Percentiles rank a stretch among this genome's conserved stretches.
These are phyloP conservation scores for Yarrowia galli DNA, from an alignment of 1,139 yeast species.

Conservation along the genomic window DNA sequence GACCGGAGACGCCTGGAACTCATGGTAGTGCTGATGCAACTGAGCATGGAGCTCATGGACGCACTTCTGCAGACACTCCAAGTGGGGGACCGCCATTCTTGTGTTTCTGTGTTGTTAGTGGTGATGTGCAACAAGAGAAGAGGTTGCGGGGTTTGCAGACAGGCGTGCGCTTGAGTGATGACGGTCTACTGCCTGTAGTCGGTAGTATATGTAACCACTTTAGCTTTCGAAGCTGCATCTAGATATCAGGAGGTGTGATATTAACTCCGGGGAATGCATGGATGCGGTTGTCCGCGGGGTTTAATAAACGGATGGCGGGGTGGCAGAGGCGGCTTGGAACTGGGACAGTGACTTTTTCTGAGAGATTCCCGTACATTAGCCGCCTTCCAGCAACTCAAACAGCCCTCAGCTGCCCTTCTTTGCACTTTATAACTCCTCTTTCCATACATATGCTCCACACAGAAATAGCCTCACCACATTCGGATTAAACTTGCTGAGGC, in stretches of 20 bases:
- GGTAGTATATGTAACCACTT: conserved; percentile 1
- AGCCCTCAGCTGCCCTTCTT: neutral
- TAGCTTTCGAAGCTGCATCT: conserved; percentile 30
- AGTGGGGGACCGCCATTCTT: conserved; percentile 19
- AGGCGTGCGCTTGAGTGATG: neutral
- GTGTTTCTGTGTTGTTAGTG: neutral
- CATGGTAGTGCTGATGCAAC: conserved; percentile 31
- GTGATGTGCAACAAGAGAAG: neutral
- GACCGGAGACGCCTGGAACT: conserved; percentile 37
- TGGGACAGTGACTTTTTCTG: neutral
- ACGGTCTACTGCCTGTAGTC: conserved; percentile 3
- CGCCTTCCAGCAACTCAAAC: neutral
- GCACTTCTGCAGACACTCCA: conserved; percentile 26
- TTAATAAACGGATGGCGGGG: neutral
- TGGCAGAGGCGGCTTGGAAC: neutral
- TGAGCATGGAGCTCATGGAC: conserved; percentile 30
- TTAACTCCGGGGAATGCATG: conserved; percentile 34
- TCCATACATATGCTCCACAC: neutral
- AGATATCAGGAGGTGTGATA: conserved; percentile 26
- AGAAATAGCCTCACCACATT: conserved; percentile 8
- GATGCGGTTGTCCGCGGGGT: conserved; percentile 17
- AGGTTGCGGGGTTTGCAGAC: neutral
- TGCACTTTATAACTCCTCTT: neutral
- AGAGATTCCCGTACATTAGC: neutral
- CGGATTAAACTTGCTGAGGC: conserved; percentile 18